Conservation (phyloP, 192 early-diverging fungal genomes). For the Oehlia diaphana region DNA sequence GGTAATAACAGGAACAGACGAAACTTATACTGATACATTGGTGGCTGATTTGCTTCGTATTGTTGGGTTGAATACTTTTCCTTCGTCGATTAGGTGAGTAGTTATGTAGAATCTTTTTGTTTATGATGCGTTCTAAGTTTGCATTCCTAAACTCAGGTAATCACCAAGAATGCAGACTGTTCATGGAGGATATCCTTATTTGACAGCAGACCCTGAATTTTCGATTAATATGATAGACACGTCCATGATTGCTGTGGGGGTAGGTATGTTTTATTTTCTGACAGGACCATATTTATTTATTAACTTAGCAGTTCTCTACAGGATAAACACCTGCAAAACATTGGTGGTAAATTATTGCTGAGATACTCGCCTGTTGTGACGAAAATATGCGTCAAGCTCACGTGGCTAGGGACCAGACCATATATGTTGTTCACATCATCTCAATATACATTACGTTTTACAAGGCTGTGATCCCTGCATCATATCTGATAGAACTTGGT, state of each 20-base stretch:
- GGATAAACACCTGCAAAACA: no score
- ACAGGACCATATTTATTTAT: no score
- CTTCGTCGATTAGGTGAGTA: slow-evolving; percentile 10
- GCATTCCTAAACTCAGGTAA: background rate
- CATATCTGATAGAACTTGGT: background rate
- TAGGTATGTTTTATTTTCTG: no score
- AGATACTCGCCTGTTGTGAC: background rate
- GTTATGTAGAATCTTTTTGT: no score
- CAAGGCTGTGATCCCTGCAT: background rate
- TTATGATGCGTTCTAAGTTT: no score
- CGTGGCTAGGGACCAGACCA: background rate
- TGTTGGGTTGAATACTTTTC: slow-evolving; percentile 2
- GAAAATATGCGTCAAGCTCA: slow-evolving; percentile 1
- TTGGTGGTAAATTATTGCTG: slow-evolving; percentile 1
- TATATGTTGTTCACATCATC: slow-evolving; percentile 1
- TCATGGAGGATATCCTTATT: slow-evolving; percentile 1
- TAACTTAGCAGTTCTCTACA: no score
- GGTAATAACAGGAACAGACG: no score
- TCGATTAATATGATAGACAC: background rate
- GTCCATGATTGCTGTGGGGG: background rate
- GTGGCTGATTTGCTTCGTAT: no score
- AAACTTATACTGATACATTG: no score
- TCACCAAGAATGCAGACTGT: background rate
- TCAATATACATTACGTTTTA: slow-evolving; percentile 18
- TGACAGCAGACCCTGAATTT: slow-evolving; percentile 11